A percentile compares a stretch with the other conserved stretches of the same genome.
phyloP scores from a whole-genome alignment of 2,329 filamentous ascomycete genomes.

The Venturia effusa region DNA sequence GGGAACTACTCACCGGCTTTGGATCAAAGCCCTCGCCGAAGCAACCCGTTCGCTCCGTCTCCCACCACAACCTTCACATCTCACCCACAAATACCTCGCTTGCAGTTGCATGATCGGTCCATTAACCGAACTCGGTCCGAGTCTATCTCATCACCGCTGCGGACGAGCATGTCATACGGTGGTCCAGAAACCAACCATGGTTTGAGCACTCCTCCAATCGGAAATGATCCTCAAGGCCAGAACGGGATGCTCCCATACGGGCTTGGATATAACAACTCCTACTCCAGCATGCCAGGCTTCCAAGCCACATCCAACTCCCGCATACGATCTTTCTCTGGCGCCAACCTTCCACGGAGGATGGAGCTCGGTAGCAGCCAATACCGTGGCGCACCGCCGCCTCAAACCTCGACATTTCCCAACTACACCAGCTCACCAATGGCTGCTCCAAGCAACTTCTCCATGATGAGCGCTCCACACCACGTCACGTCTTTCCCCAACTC shows the following conservation, averaged over 20 bases:
- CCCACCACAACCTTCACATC: slow-evolving; percentile 25
- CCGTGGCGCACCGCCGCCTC: slow-evolving; percentile 23
- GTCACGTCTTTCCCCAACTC: slow-evolving; percentile 26
- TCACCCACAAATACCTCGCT: slow-evolving; percentile 30
- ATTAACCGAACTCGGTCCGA: slow-evolving; percentile 31
- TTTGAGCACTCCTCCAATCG: slow-evolving; percentile 16
- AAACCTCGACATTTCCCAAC: slow-evolving; percentile 29
- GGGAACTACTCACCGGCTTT: slow-evolving; percentile 22
- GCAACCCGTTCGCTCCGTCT: slow-evolving; percentile 26
- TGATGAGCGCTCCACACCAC: slow-evolving; percentile 29
- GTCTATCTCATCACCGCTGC: slow-evolving; percentile 32
- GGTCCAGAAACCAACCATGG: slow-evolving; percentile 16
- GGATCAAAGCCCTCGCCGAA: slow-evolving; percentile 16
- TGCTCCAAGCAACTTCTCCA: slow-evolving; percentile 25
- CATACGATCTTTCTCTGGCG: slow-evolving; percentile 29
- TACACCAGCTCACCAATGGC: slow-evolving; percentile 30
- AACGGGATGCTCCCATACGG: slow-evolving; percentile 11
- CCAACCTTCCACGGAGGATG: slow-evolving; percentile 26
- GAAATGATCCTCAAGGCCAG: slow-evolving; percentile 20
- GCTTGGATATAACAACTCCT: slow-evolving; percentile 17
- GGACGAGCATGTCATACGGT: slow-evolving; percentile 36
- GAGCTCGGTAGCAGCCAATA: slow-evolving; percentile 28
- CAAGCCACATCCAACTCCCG: slow-evolving; percentile 22
- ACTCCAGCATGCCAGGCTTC: slow-evolving; percentile 27
- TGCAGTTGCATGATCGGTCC: slow-evolving; percentile 31